Evolutionary conservation across 805 yeast genomes (phyloP), one percentile per base, ranked within the genome.

Genomic region (Lachancea fermentati): DNA sequence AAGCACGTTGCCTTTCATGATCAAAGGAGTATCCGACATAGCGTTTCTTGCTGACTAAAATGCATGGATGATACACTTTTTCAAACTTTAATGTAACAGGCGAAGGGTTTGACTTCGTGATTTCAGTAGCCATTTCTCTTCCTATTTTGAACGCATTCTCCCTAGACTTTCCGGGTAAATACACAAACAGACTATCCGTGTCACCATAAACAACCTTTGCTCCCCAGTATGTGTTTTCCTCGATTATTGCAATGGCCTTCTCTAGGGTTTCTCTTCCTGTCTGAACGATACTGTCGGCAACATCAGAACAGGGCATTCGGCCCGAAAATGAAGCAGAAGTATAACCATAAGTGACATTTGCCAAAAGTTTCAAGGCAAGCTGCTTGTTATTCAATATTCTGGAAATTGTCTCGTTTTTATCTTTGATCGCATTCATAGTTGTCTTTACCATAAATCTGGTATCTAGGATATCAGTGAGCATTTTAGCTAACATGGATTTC

Each of bases 191-290:
- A 30, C 96, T 85, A 61, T 93, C 98, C 0, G 98, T 93, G 58
- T 93, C 98, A 4, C 98, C 97, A 58, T 93, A 93, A 0, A 91
- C 96, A 0, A 93, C 96, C 52, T 84, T 79, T 0, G 96, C 97
- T 2, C 88, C 88, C 85, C 88, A 85, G 17, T 68, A 55, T 2
- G 65, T 57, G 12, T 73, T 65, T 0, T 46, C 44, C 44, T 88
- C 94, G 37, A 93, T 89, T 36, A 72, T 54, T 1, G 72, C 72
- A 19, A 87, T 79, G 0, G 96, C 82, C 37, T 71, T 70, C 39
- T 79, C 79, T 36, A 93, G 64, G 0, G 87, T 82, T 60, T 91
- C 97, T 39, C 97, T 68, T 0, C 93, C 98, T 0, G 93, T 79
- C 16, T 88, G 78, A 1, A 93, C 98, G 57, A 93, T 86, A 9